These are phyloP conservation scores for Parasitella parasitica DNA, from an alignment of 371 early-diverging fungal genomes.

Conservation along the genomic window DNA sequence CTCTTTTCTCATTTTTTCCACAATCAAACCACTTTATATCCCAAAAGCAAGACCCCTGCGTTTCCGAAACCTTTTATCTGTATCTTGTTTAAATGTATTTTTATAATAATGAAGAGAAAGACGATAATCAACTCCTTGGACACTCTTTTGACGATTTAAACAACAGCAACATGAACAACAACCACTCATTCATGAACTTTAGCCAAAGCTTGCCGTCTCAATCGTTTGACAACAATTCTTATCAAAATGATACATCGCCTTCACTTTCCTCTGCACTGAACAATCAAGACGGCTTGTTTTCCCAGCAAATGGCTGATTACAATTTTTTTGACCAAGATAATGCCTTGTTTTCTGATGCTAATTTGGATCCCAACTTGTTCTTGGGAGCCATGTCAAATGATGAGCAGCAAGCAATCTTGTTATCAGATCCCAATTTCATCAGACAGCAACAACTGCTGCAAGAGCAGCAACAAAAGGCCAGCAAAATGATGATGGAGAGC, in stretches of 20 bases:
- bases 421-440: constrained; percentile 31
- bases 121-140: constrained; percentile 16
- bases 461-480: constrained; percentile 10
- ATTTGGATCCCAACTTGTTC: not conserved
- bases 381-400: not conserved
- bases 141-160: constrained; percentile 15
- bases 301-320: not conserved
- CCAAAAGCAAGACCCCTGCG: not conserved
- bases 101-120: constrained; percentile 15
- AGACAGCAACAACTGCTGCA: constrained; percentile 29
- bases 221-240: not conserved
- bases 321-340: not conserved
- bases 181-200: constrained; percentile 14
- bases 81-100: constrained; percentile 8
- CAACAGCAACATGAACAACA: constrained; percentile 5
- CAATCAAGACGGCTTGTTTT: not conserved
- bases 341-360: not conserved
- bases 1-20: not conserved
- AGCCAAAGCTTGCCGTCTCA: constrained; percentile 13
- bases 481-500: not conserved
- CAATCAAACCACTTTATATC: not conserved
- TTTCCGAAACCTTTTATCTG: not conserved
- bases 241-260: not conserved
- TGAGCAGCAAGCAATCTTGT: constrained; percentile 21
- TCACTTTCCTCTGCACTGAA: constrained; percentile 4